A percentile compares a stretch with the other conserved stretches of the same genome.
Evolutionary conservation across 2,329 filamentous ascomycete genomes (phyloP).

Genomic region (Didymosphaeria variabile): DNA sequence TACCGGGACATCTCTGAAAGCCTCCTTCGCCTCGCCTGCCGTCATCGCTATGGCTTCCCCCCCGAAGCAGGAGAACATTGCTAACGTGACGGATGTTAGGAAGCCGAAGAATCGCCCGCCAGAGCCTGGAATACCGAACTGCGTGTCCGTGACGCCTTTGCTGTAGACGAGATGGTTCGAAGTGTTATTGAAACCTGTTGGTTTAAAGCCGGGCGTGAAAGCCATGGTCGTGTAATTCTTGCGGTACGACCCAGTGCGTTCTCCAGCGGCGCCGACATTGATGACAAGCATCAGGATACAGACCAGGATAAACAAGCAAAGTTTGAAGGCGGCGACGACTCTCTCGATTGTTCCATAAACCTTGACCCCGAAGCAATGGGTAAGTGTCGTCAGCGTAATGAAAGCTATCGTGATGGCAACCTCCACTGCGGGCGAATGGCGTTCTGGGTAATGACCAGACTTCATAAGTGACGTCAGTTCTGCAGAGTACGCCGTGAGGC

Average conservation of each 20-base stretch:
- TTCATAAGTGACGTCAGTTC: conserved; percentile 32
- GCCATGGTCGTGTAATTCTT: conserved; percentile 31
- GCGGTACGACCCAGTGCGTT: conserved; percentile 21
- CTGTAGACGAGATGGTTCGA: conserved; percentile 12
- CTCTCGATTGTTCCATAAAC: conserved; percentile 44
- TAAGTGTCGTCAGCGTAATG: conserved; percentile 33
- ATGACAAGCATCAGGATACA: conserved; percentile 38
- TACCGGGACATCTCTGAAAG: conserved; percentile 39
- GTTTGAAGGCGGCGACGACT: conserved; percentile 42
- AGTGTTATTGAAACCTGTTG: conserved; percentile 30
- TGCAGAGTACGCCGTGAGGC: conserved; percentile 32
- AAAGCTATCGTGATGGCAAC: conserved; percentile 32
- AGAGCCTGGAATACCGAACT: conserved; percentile 33
- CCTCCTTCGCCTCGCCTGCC: conserved; percentile 41
- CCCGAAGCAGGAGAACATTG: conserved; percentile 46
- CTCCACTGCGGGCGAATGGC: conserved; percentile 23
- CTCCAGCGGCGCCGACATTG: conserved; percentile 35
- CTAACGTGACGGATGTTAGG: conserved; percentile 39
- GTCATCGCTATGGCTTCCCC: conserved; percentile 44
- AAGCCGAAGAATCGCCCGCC: conserved; percentile 40
- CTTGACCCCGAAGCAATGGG: conserved; percentile 37
- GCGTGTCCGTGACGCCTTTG: conserved; percentile 21
- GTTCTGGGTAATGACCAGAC: conserved; percentile 16
- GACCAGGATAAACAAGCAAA: conserved; percentile 36
- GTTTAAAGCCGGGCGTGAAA: conserved; percentile 35